Evolutionary conservation across 257 asterid genomes (phyloP), one percentile per base, ranked within the genome.

Genomic region (Salvia splendens): DNA sequence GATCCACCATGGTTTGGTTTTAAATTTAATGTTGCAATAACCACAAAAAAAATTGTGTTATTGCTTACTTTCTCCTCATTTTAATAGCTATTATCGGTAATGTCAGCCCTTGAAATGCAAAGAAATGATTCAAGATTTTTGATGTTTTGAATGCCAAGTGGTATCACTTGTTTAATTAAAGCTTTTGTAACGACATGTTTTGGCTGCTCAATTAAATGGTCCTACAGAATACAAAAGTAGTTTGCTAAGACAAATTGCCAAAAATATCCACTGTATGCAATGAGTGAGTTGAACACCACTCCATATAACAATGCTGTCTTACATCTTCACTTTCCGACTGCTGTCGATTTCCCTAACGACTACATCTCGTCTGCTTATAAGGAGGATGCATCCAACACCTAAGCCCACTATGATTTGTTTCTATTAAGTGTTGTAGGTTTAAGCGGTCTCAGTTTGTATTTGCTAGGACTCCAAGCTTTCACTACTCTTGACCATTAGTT

Each of bases 381-480:
- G 48, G 43, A 11, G 17, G 53, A 12, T 28, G 36, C 54, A 17
- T 42, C 64, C 43, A 42, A 42, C 49, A 65, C 8, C 35, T 38
- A 6, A 38, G 10, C 43, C 43, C 30, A 6, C 35, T 64, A 14
- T 65, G 38, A 10, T 65, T 50, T 65, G 14, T 50, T 36, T 51
- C 14, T 36, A 30, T 56, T 35, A 28, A 46, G 51, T 32, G n/a
- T 36, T 68, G 14, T 32, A 45, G 36, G 49, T 45, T 52, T 68
- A 56, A 43, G 65, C 65, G 42, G n/a, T 30, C 24, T 69, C 32
- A 49, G 43, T 56, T 45, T 67, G 16, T 58, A 17, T 17, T 17
- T 1, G 20, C 20, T 17, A 17, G 20, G 16, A 11, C 9, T 8
- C 52, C 36, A 5, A 48, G 61, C 48, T 49, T 24, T 69, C 61